A percentile compares a stretch with the other conserved stretches of the same genome.
phyloP scores from a whole-genome alignment of 441 rosid genomes.

The Omphalea diandra region DNA sequence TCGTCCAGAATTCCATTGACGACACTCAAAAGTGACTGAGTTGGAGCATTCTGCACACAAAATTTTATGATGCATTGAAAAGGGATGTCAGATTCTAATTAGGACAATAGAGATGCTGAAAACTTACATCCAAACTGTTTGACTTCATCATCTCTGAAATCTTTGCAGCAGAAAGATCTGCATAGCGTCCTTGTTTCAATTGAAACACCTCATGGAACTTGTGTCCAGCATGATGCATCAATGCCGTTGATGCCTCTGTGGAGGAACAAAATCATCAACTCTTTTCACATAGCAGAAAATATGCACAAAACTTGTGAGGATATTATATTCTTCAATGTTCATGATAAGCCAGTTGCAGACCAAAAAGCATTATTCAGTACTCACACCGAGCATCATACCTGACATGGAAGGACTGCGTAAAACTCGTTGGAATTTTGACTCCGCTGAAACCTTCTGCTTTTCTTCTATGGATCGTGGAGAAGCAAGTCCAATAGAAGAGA shows the following conservation, averaged over 20 bases:
- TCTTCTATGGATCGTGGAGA: conserved; percentile 45
- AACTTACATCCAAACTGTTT: conserved; percentile 65
- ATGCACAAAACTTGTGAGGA: neutral
- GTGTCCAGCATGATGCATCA: conserved; percentile 51
- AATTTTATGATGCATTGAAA: conserved; percentile 20
- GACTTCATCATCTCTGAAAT: conserved; percentile 72
- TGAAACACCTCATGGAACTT: conserved; percentile 71
- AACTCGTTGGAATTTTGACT: conserved; percentile 43
- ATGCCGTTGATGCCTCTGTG: conserved; percentile 50
- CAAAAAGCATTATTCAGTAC: neutral
- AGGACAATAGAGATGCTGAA: neutral
- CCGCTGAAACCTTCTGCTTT: conserved; percentile 38
- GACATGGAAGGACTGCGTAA: conserved; percentile 33
- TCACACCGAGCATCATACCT: conserved; percentile 30
- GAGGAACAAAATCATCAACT: conserved; percentile 6
- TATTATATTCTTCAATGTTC: too few species aligned
- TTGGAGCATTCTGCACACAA: conserved; percentile 78
- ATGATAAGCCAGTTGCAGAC: neutral
- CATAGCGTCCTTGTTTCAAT: conserved; percentile 61
- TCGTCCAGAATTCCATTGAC: conserved; percentile 83
- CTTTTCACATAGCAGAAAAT: neutral
- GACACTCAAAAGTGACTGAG: conserved; percentile 81
- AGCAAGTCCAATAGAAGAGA: conserved; percentile 31
- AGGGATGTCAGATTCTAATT: neutral
- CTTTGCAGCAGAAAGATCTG: conserved; percentile 67